A percentile compares a stretch with the other conserved stretches of the same genome.
Evolutionary conservation across 495 filamentous ascomycete genomes (phyloP).

Genomic region (Ramalina peruviana): DNA sequence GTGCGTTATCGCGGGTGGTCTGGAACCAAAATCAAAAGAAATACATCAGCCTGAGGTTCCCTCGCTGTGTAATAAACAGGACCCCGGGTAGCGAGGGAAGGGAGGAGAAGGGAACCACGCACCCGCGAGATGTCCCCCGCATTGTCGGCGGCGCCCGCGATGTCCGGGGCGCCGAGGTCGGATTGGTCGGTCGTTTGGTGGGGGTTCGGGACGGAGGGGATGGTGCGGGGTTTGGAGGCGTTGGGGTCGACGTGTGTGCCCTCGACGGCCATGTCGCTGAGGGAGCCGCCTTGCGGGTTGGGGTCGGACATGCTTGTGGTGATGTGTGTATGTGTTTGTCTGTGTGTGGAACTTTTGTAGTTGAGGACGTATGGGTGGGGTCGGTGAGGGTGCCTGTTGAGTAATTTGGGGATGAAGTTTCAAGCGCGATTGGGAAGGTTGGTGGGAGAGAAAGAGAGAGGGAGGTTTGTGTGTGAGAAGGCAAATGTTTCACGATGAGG

Average conservation of each 20-base stretch:
- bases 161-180: slow-evolving; percentile 18
- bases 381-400: no score
- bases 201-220: slow-evolving; percentile 43
- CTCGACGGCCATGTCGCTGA: slow-evolving; percentile 36
- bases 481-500: no score
- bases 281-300: slow-evolving; percentile 23
- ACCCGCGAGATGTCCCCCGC: slow-evolving; percentile 35
- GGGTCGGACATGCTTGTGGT: slow-evolving; percentile 5
- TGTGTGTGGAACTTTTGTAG: not conserved
- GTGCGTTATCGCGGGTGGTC: slow-evolving; percentile 27
- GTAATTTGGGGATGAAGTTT: no score
- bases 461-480: no score
- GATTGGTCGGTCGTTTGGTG: slow-evolving; percentile 25
- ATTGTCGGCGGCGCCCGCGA: slow-evolving; percentile 37
- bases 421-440: no score
- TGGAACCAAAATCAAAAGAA: not conserved
- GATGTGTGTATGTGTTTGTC: no score
- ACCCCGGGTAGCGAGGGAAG: no score
- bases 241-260: slow-evolving; percentile 42
- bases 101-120: not conserved
- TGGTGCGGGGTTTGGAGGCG: slow-evolving; percentile 35
- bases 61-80: no score
- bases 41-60: no score
- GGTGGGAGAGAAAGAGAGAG: no score
- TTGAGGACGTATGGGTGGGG: not conserved